These are phyloP conservation scores for Porogramme epimiltina DNA, from an alignment of 1,284 basidiomycete genomes.

Conservation along the genomic window DNA sequence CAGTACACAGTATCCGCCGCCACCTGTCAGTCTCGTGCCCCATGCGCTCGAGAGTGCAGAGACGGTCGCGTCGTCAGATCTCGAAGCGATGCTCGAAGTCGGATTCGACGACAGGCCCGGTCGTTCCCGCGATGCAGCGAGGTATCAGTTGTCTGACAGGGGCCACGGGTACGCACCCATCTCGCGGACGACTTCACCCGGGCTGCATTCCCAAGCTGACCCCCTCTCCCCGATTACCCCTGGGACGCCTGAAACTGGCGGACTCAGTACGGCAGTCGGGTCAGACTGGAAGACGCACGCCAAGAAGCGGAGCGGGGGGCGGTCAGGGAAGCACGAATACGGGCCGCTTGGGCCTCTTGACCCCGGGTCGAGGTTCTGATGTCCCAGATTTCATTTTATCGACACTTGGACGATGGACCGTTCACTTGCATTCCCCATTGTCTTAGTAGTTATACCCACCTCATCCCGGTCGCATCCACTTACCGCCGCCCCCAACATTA, in stretches of 20 bases:
- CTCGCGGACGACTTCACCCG: slow-evolving; percentile 51
- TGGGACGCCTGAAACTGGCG: slow-evolving; percentile 18
- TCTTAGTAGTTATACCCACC: slow-evolving; percentile 27
- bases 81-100: slow-evolving; percentile 87
- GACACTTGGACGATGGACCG: slow-evolving; percentile 17
- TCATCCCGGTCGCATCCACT: slow-evolving; percentile 2
- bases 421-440: slow-evolving; percentile 17
- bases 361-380: slow-evolving; percentile 47
- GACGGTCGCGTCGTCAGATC: slow-evolving; percentile 72
- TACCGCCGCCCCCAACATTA: not conserved
- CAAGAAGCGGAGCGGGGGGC: slow-evolving; percentile 46
- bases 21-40: slow-evolving; percentile 71
- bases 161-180: slow-evolving; percentile 56
- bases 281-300: slow-evolving; percentile 44
- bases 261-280: slow-evolving; percentile 38
- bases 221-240: slow-evolving; percentile 46
- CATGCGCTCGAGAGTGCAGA: slow-evolving; percentile 53
- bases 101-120: slow-evolving; percentile 79
- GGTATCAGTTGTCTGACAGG: slow-evolving; percentile 65
- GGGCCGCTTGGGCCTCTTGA: slow-evolving; percentile 80
- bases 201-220: slow-evolving; percentile 20
- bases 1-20: slow-evolving; percentile 75
- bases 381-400: slow-evolving; percentile 10
- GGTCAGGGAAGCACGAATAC: slow-evolving; percentile 52
- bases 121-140: slow-evolving; percentile 39